Evolutionary conservation across 148 eudicot species (phyloP).

Genomic region (Suaeda aralocaspica): DNA sequence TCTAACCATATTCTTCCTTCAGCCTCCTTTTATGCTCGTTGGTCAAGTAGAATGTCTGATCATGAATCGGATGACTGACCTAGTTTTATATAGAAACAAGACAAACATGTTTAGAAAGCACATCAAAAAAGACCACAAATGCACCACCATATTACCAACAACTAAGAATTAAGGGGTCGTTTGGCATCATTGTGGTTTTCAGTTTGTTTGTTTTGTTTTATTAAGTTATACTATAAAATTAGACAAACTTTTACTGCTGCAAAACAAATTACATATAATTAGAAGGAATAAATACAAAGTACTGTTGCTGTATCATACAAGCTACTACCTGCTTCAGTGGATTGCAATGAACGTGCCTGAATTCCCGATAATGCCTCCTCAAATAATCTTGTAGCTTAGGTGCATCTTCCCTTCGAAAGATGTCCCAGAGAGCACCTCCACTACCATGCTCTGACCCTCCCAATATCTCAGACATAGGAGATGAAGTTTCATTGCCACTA

Average conservation of each 20-base stretch:
- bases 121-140: not conserved
- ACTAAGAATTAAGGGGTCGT: no score
- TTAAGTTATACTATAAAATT: no score
- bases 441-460: slow-evolving; percentile 16
- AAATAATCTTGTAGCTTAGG: slow-evolving; percentile 64
- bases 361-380: slow-evolving; percentile 50
- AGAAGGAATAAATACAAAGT: no score
- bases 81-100: slow-evolving; percentile 13
- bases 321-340: slow-evolving; percentile 45
- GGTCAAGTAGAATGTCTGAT: slow-evolving; percentile 47
- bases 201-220: no score
- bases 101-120: not conserved
- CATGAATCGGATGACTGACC: slow-evolving; percentile 65
- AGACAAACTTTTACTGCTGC: no score
- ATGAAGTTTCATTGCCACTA: slow-evolving; percentile 7
- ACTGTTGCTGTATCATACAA: no score
- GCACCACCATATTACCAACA: no score
- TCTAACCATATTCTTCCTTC: slow-evolving; percentile 52
- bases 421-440: slow-evolving; percentile 82
- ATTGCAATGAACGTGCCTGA: slow-evolving; percentile 44
- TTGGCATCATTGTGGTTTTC: no score
- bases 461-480: slow-evolving; percentile 10
- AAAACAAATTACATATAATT: no score
- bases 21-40: slow-evolving; percentile 45
- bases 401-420: slow-evolving; percentile 65